Evolutionary conservation across 2,329 filamentous ascomycete species (phyloP).

Genomic region (Fusarium sp.): DNA sequence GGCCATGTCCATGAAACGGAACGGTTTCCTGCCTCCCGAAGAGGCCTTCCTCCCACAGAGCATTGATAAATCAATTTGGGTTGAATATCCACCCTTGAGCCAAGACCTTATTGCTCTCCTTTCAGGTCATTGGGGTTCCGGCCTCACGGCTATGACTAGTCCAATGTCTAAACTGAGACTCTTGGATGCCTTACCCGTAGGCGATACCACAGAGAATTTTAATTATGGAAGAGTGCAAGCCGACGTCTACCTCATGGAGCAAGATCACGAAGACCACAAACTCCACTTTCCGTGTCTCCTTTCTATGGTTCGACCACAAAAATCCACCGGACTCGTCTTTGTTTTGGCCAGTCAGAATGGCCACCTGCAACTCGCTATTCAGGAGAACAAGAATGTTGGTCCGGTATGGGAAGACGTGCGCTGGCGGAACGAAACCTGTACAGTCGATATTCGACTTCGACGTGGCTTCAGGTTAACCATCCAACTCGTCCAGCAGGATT

Average conservation of each 20-base stretch:
- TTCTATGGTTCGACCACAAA: constrained; percentile 76
- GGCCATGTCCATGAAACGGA: constrained; percentile 84
- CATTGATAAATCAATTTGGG: constrained; percentile 84
- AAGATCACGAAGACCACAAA: constrained; percentile 73
- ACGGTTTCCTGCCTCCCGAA: constrained; percentile 78
- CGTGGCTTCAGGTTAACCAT: constrained; percentile 79
- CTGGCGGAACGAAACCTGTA: constrained; percentile 76
- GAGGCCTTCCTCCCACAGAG: constrained; percentile 77
- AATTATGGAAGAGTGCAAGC: constrained; percentile 83
- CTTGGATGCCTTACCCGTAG: constrained; percentile 77
- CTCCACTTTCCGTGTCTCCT: constrained; percentile 79
- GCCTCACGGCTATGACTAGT: constrained; percentile 60
- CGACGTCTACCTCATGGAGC: constrained; percentile 78
- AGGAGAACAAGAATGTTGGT: constrained; percentile 72
- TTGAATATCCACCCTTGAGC: constrained; percentile 78
- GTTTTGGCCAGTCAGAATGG: constrained; percentile 83
- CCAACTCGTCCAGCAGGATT: constrained; percentile 80
- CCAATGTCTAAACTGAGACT: constrained; percentile 63
- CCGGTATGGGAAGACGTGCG: constrained; percentile 84
- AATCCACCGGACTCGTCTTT: constrained; percentile 76
- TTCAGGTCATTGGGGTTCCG: constrained; percentile 67
- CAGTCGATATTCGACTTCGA: constrained; percentile 76
- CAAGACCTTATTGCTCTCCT: constrained; percentile 78
- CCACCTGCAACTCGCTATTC: constrained; percentile 78
- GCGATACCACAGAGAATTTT: constrained; percentile 79